Conservation (phyloP, 2,329 filamentous ascomycete species). For the Paramyrothecium sp. region DNA sequence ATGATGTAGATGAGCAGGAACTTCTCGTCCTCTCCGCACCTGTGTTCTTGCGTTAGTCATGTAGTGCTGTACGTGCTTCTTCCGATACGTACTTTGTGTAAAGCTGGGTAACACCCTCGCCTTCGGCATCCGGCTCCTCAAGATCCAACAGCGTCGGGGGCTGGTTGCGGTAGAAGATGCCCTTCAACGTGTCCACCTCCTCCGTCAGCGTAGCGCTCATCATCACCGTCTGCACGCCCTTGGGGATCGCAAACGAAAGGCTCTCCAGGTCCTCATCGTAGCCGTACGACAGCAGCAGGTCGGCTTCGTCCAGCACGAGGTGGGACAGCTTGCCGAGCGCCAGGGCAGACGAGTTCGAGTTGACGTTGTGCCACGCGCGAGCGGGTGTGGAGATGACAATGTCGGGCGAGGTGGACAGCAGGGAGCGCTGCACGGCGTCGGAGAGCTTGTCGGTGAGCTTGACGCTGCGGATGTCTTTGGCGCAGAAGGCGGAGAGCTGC, state of each 20-base stretch:
- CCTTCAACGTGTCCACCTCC: slow-evolving; percentile 83
- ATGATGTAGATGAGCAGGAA: slow-evolving; percentile 91
- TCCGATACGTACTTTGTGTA: slow-evolving; percentile 64
- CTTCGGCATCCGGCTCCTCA: slow-evolving; percentile 76
- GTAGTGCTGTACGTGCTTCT: background rate
- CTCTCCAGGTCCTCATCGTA: slow-evolving; percentile 87
- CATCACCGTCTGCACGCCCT: slow-evolving; percentile 84
- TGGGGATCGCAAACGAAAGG: slow-evolving; percentile 74
- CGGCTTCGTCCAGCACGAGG: slow-evolving; percentile 90
- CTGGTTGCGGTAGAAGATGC: slow-evolving; percentile 69
- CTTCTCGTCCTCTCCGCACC: slow-evolving; percentile 94
- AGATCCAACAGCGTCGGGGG: slow-evolving; percentile 79
- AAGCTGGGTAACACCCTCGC: slow-evolving; percentile 79
- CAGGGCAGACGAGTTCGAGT: slow-evolving; percentile 60
- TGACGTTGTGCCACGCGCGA: slow-evolving; percentile 76
- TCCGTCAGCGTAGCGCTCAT: slow-evolving; percentile 91
- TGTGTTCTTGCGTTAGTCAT: slow-evolving; percentile 27
- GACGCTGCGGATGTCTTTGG: slow-evolving; percentile 76
- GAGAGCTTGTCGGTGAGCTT: slow-evolving; percentile 91
- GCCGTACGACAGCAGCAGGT: slow-evolving; percentile 89
- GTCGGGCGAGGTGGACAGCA: slow-evolving; percentile 83
- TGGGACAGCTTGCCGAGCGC: slow-evolving; percentile 70
- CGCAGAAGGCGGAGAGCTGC: slow-evolving; percentile 77
- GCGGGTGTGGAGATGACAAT: slow-evolving; percentile 89
- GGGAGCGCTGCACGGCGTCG: slow-evolving; percentile 81